Evolutionary conservation across 495 filamentous ascomycete species (phyloP).

Genomic region (Letharia columbiana): DNA sequence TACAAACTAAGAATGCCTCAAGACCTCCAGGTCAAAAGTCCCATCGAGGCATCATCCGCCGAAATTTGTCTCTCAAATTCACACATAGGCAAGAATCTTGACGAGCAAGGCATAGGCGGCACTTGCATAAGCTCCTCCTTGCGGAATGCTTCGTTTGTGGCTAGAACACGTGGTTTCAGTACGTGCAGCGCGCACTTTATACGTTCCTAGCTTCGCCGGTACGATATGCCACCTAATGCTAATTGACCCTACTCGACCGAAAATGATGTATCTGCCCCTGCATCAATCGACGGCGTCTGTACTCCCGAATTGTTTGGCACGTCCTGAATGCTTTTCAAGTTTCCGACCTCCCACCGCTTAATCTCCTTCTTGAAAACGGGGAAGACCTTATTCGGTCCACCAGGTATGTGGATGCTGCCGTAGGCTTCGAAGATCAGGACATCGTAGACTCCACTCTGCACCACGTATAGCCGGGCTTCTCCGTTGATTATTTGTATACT

Average conservation of each 20-base stretch:
- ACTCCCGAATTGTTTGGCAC: neutral
- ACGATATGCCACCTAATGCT: neutral
- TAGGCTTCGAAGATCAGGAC: neutral
- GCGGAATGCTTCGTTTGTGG: neutral
- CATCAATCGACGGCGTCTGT: neutral
- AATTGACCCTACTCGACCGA: neutral
- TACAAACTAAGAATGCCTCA: too few relatives aligned
- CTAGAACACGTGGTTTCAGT: neutral
- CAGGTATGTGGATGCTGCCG: neutral
- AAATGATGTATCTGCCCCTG: neutral
- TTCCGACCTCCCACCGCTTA: neutral
- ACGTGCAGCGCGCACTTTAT: neutral
- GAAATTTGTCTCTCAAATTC: neutral
- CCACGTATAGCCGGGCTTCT: constrained; percentile 1
- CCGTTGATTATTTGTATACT: neutral
- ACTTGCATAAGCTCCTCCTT: neutral
- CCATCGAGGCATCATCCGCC: neutral
- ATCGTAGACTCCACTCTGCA: neutral
- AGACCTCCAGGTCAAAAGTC: neutral
- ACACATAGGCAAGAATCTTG: neutral
- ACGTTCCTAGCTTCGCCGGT: neutral
- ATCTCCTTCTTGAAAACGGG: neutral
- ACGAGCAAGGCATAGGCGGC: neutral
- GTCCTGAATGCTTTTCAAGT: neutral
- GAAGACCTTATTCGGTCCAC: neutral